A percentile compares a stretch with the other conserved stretches of the same genome.
phyloP scores from a whole-genome alignment of 805 yeast genomes.

The Candida lessepsii region DNA sequence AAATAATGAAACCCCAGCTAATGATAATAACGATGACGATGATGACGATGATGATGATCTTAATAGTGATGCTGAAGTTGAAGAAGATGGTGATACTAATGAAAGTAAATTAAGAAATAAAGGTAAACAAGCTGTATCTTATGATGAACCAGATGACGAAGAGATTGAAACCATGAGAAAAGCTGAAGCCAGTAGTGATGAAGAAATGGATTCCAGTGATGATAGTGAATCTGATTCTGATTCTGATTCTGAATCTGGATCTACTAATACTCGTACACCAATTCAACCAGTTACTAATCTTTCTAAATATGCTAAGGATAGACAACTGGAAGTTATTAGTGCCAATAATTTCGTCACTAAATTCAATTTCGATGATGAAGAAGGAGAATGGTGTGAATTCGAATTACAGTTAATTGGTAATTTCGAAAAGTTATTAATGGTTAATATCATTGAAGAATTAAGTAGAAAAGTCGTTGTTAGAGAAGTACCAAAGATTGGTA shows the following conservation, averaged over 20 bases:
- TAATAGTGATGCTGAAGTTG: slow-evolving; percentile 26
- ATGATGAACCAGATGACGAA: slow-evolving; percentile 94
- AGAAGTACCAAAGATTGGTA: slow-evolving; percentile 86
- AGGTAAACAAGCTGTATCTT: slow-evolving; percentile 83
- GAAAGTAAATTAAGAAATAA: slow-evolving; percentile 43
- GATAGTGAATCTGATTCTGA: slow-evolving; percentile 36
- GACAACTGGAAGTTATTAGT: slow-evolving; percentile 79
- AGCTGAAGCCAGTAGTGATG: slow-evolving; percentile 77
- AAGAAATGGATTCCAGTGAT: slow-evolving; percentile 46
- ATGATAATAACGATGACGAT: slow-evolving; percentile 27
- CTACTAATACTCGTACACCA: slow-evolving; percentile 19
- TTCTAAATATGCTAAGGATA: slow-evolving; percentile 68
- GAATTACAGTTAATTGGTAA: slow-evolving; percentile 72
- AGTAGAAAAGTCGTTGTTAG: slow-evolving; percentile 90
- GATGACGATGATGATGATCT: slow-evolving; percentile 61
- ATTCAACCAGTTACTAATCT: slow-evolving; percentile 27
- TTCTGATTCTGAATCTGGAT: slow-evolving; percentile 31
- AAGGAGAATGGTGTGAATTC: slow-evolving; percentile 93
- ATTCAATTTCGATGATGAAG: slow-evolving; percentile 85
- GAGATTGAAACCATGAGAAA: slow-evolving; percentile 86
- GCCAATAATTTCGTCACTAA: slow-evolving; percentile 70
- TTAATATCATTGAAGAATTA: slow-evolving; percentile 88
- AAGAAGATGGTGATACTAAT: slow-evolving; percentile 34
- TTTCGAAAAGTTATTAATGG: slow-evolving; percentile 93
- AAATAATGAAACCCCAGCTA: slow-evolving; percentile 5